phyloP scores from a whole-genome alignment of 352 stramenopile genomes.

The Globisporangium uncinulatum region DNA sequence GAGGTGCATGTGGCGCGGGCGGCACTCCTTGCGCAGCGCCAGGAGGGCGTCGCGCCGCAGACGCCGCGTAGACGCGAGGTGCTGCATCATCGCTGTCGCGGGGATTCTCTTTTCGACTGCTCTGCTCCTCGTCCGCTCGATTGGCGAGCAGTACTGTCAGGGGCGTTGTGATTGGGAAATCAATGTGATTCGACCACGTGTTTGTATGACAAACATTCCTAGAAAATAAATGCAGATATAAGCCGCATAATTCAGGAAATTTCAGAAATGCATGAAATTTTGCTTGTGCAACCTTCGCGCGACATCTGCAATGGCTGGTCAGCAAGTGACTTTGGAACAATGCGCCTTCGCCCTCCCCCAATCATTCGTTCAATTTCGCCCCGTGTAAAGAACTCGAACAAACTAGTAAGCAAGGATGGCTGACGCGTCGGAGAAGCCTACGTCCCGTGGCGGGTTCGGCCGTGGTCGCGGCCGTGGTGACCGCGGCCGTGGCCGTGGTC shows the following conservation, averaged over 20 bases:
- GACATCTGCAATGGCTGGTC: not conserved
- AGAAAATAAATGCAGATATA: too few relatives aligned
- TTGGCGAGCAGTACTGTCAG: not conserved
- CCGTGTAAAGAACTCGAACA: conserved; percentile 37
- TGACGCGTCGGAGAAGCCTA: conserved; percentile 47
- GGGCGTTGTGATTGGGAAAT: too few relatives aligned
- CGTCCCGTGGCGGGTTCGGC: conserved; percentile 92
- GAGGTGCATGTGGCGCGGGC: conserved; percentile 56
- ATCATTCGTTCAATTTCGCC: conserved; percentile 85
- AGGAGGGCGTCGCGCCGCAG: conserved; percentile 51
- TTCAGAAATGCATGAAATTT: too few relatives aligned
- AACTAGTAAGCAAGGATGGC: conserved; percentile 63
- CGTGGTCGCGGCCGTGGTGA: conserved; percentile 84
- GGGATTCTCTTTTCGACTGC: conserved; percentile 1
- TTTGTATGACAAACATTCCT: too few relatives aligned
- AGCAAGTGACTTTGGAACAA: not conserved
- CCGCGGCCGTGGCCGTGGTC: conserved; percentile 70
- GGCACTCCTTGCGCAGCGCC: conserved; percentile 47
- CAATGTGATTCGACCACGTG: too few relatives aligned
- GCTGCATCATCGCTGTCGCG: conserved; percentile 19
- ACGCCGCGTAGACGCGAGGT: conserved; percentile 47
- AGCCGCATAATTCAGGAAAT: too few relatives aligned
- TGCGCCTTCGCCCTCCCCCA: too few relatives aligned
- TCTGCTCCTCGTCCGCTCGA: conserved; percentile 7
- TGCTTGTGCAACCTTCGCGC: not conserved